Conservation (phyloP, 2,329 filamentous ascomycete genomes). For the Neospermospora avenae region DNA sequence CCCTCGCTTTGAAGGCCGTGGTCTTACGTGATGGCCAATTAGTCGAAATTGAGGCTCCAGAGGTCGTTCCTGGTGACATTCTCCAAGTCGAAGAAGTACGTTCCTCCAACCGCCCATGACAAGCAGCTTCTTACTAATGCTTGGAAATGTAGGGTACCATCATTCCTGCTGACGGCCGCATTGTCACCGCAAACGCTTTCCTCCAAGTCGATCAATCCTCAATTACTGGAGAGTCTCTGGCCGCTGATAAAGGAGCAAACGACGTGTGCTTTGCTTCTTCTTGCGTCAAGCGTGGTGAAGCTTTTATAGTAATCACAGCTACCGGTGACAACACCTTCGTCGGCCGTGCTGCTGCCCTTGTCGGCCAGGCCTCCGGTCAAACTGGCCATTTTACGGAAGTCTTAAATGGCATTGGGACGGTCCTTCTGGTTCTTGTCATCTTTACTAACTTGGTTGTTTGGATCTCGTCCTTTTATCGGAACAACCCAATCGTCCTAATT, state of each 20-base stretch:
- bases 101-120: background rate
- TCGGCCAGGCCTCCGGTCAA: slow-evolving; percentile 70
- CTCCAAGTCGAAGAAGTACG: slow-evolving; percentile 75
- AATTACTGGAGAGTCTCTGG: slow-evolving; percentile 88
- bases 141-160: slow-evolving; percentile 66
- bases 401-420: slow-evolving; percentile 79
- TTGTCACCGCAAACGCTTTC: slow-evolving; percentile 80
- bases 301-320: slow-evolving; percentile 75
- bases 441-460: slow-evolving; percentile 79
- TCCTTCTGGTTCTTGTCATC: slow-evolving; percentile 77
- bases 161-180: slow-evolving; percentile 82
- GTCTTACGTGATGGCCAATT: slow-evolving; percentile 78
- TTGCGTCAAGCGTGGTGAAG: slow-evolving; percentile 85
- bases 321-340: slow-evolving; percentile 91
- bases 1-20: slow-evolving; percentile 80
- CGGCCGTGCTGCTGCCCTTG: slow-evolving; percentile 81
- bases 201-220: slow-evolving; percentile 89
- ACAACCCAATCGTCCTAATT: slow-evolving; percentile 74
- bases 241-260: slow-evolving; percentile 81
- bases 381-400: slow-evolving; percentile 89
- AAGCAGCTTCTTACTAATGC: slow-evolving; percentile 10
- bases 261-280: slow-evolving; percentile 84
- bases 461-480: slow-evolving; percentile 85
- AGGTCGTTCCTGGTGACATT: slow-evolving; percentile 87
- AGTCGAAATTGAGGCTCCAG: slow-evolving; percentile 75